phyloP scores from a whole-genome alignment of 108 stramenopile species.

The Skeletonema grethae region DNA sequence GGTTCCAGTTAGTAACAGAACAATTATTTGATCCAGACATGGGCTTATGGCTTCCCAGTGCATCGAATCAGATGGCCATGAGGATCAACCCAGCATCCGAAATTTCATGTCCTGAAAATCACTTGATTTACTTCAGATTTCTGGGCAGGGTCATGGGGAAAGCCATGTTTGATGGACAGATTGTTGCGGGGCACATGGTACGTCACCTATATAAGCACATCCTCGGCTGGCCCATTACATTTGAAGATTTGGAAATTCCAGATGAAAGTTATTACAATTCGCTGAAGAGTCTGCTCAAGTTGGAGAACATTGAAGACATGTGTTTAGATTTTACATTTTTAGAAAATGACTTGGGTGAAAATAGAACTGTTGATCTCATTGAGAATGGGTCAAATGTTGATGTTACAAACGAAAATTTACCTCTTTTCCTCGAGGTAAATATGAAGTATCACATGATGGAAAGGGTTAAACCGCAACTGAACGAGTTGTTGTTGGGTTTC shows the following conservation, averaged over 20 bases:
- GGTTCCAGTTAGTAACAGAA: constrained; percentile 90
- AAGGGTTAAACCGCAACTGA: constrained; percentile 85
- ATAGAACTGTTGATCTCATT: constrained; percentile 83
- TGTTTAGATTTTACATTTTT: constrained; percentile 96
- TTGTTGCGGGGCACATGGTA: constrained; percentile 96
- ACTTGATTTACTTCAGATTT: constrained; percentile 96
- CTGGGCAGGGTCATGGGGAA: constrained; percentile 95
- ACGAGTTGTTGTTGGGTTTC: constrained; percentile 91
- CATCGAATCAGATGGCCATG: constrained; percentile 94
- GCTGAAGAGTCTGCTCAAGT: constrained; percentile 66
- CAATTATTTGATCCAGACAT: constrained; percentile 96
- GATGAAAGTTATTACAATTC: constrained; percentile 88
- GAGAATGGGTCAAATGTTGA: constrained; percentile 83
- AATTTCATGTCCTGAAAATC: constrained; percentile 88
- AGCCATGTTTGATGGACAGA: constrained; percentile 96
- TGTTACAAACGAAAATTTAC: constrained; percentile 94
- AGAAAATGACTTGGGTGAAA: constrained; percentile 85
- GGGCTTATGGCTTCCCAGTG: constrained; percentile 88
- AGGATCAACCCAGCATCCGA: constrained; percentile 85
- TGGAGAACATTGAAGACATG: constrained; percentile 79
- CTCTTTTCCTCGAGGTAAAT: constrained; percentile 90
- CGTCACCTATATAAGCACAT: constrained; percentile 97
- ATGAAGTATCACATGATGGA: constrained; percentile 89
- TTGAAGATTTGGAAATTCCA: constrained; percentile 87
- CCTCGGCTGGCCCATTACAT: constrained; percentile 96